These are phyloP conservation scores for Litchi chinensis DNA, from an alignment of 345 rosid genomes.

Conservation along the genomic window DNA sequence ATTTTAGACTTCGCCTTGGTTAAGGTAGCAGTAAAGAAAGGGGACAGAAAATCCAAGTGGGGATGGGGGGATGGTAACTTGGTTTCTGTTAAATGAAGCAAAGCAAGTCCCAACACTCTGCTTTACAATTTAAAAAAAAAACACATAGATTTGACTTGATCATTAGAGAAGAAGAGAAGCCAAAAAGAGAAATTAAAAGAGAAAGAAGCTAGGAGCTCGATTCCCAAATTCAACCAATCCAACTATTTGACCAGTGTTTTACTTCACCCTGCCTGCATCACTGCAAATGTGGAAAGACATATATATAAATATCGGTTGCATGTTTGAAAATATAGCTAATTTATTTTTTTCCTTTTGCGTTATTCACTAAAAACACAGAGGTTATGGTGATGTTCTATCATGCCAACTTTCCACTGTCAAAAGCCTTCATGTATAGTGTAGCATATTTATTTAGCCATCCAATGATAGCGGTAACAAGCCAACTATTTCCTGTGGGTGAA, in stretches of 20 bases:
- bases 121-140: conserved; percentile 1
- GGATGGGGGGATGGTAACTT: conserved; percentile 20
- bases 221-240: neutral
- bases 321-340: neutral
- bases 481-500: neutral
- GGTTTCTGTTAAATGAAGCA: conserved; percentile 28
- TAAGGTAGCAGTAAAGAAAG: conserved; percentile 7
- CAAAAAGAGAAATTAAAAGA: conserved; percentile 10
- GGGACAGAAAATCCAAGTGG: conserved; percentile 35
- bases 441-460: neutral
- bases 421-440: neutral
- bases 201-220: neutral
- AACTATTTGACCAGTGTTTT: conserved; percentile 1
- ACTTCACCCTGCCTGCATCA: neutral
- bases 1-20: conserved; percentile 5
- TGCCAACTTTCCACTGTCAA: neutral
- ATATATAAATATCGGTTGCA: neutral
- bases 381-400: neutral
- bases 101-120: conserved; percentile 7
- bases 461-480: neutral
- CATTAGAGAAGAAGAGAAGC: neutral
- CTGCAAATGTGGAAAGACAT: neutral
- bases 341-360: neutral
- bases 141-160: neutral
- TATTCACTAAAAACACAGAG: neutral